Conservation (phyloP, 1,284 basidiomycete species). For the Ceratobasidium papillatum region DNA sequence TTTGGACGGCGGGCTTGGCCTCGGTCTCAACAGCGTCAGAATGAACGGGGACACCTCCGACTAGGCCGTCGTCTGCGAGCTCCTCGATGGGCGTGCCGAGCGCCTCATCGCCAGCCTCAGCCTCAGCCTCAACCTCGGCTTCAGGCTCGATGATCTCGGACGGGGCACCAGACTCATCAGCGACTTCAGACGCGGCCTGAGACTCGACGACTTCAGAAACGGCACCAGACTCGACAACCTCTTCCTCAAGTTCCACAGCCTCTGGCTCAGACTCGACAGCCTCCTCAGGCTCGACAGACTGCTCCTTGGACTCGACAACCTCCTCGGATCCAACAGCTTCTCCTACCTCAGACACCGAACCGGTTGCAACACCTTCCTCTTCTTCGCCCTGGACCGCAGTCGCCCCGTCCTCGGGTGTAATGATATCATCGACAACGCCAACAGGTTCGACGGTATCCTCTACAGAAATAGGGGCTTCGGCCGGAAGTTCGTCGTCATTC, state of each 20-base stretch:
- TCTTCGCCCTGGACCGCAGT: constrained; percentile 4
- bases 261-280: neutral
- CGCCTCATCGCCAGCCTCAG: neutral
- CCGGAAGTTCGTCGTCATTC: neutral
- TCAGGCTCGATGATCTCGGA: neutral
- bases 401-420: constrained; percentile 1
- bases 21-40: constrained; percentile 11
- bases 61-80: constrained; percentile 14
- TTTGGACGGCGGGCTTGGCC: constrained; percentile 23
- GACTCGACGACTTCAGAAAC: neutral
- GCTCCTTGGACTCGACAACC: neutral
- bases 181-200: constrained; percentile 4
- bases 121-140: constrained; percentile 2
- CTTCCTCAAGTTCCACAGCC: neutral
- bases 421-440: neutral
- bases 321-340: neutral
- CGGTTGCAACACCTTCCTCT: neutral
- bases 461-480: neutral
- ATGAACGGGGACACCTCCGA: constrained; percentile 10
- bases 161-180: neutral
- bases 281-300: neutral
- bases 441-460: neutral
- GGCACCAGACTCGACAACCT: neutral
- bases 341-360: neutral
- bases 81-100: constrained; percentile 34